These are phyloP conservation scores for Petunia hybrid DNA, from an alignment of 305 asterid species.

Conservation along the genomic window DNA sequence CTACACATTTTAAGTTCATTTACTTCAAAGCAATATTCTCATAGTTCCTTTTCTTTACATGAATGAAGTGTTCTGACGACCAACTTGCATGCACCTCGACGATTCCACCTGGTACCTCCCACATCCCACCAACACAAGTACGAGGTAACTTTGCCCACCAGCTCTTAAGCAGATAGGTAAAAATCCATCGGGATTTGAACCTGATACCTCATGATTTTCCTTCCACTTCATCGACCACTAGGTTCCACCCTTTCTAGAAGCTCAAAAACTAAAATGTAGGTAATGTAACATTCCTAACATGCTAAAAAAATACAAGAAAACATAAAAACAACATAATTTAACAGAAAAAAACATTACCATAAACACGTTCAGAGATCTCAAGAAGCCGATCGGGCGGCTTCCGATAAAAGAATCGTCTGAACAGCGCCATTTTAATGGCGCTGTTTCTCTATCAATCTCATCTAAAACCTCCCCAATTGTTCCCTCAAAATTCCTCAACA, in stretches of 20 bases:
- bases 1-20: conserved; percentile 3
- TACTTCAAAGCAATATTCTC: background rate
- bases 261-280: background rate
- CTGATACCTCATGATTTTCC: too few species aligned
- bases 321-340: background rate
- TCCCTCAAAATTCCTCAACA: background rate
- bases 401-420: conserved; percentile 84
- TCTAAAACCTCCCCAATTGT: conserved; percentile 53
- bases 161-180: too few species aligned
- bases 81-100: too few species aligned
- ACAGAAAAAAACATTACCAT: conserved; percentile 51
- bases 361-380: conserved; percentile 94
- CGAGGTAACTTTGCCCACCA: too few species aligned
- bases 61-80: too few species aligned
- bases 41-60: background rate
- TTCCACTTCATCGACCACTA: too few species aligned
- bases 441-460: conserved; percentile 71
- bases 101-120: too few species aligned
- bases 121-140: too few species aligned
- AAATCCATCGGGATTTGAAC: too few species aligned
- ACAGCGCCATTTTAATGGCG: conserved; percentile 99
- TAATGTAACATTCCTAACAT: background rate
- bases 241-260: background rate
- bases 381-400: conserved; percentile 99
- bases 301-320: background rate